These are phyloP conservation scores for Microcos paniculata DNA, from an alignment of 345 rosid genomes.

Conservation along the genomic window DNA sequence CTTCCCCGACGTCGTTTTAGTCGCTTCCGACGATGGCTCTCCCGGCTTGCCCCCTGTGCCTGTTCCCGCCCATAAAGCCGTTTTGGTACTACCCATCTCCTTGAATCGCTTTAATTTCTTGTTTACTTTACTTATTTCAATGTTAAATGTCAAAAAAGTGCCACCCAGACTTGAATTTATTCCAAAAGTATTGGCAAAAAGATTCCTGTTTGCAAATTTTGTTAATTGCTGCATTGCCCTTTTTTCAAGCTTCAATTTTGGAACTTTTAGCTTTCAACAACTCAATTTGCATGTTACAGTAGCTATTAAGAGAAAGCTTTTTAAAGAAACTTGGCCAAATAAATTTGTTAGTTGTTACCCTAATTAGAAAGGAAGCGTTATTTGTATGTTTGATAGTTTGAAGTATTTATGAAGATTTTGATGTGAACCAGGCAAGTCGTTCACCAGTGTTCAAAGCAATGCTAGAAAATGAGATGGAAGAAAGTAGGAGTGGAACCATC, in stretches of 20 bases:
- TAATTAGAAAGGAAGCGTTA: neutral
- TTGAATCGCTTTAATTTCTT: neutral
- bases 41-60: slow-evolving; percentile 39
- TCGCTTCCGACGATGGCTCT: slow-evolving; percentile 48
- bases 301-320: neutral
- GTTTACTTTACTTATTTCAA: neutral
- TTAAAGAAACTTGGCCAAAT: neutral
- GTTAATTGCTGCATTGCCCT: neutral
- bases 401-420: neutral
- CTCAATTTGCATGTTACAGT: neutral
- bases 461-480: slow-evolving; percentile 88
- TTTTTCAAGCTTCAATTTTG: neutral
- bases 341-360: neutral
- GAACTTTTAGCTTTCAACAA: neutral
- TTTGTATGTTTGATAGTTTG: neutral
- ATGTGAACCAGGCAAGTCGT: slow-evolving; percentile 51
- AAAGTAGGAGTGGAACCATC: slow-evolving; percentile 78
- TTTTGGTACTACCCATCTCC: slow-evolving; percentile 44
- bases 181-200: neutral
- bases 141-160: slow-evolving; percentile 69
- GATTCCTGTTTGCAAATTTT: neutral
- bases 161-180: slow-evolving; percentile 22
- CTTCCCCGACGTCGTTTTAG: slow-evolving; percentile 64
- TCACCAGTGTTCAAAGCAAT: slow-evolving; percentile 89
- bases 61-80: slow-evolving; percentile 62